Evolutionary conservation across 2,329 filamentous ascomycete genomes (phyloP).

Genomic region (Coleophoma cylindrospora): DNA sequence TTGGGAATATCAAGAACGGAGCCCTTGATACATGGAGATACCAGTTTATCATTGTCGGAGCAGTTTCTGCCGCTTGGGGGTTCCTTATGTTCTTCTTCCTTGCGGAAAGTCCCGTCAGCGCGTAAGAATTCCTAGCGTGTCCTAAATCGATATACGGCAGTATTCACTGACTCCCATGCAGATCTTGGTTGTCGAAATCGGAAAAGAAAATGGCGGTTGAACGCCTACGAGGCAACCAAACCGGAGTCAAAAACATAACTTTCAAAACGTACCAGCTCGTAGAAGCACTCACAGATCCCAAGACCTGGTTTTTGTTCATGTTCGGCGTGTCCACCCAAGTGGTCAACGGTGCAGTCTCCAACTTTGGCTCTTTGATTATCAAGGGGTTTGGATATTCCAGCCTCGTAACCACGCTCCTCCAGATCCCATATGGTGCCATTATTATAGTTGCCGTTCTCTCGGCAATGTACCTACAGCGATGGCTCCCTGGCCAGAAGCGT

Average conservation of each 20-base stretch:
- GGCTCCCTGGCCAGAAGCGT: background rate
- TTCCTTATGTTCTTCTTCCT: constrained; percentile 33
- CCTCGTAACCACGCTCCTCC: constrained; percentile 31
- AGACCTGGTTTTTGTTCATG: constrained; percentile 23
- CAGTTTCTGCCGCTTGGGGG: constrained; percentile 17
- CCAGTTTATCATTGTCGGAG: constrained; percentile 37
- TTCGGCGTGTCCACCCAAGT: constrained; percentile 23
- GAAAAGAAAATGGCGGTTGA: constrained; percentile 5
- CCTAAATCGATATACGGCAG: background rate
- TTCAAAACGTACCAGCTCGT: constrained; percentile 42
- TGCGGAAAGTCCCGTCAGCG: background rate
- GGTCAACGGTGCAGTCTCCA: constrained; percentile 31
- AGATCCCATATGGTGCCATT: constrained; percentile 60
- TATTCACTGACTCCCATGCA: background rate
- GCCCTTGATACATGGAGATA: constrained; percentile 51
- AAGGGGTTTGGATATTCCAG: constrained; percentile 27
- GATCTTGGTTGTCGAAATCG: background rate
- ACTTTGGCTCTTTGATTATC: constrained; percentile 31
- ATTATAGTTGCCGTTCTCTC: constrained; percentile 58
- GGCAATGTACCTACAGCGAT: constrained; percentile 25
- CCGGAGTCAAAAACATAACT: constrained; percentile 22
- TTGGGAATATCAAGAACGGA: constrained; percentile 44
- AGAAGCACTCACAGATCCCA: constrained; percentile 36
- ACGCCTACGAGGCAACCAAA: constrained; percentile 12
- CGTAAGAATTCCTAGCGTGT: background rate